These are phyloP conservation scores for Dendryphion nanum DNA, from an alignment of 2,329 filamentous ascomycete genomes.

Conservation along the genomic window DNA sequence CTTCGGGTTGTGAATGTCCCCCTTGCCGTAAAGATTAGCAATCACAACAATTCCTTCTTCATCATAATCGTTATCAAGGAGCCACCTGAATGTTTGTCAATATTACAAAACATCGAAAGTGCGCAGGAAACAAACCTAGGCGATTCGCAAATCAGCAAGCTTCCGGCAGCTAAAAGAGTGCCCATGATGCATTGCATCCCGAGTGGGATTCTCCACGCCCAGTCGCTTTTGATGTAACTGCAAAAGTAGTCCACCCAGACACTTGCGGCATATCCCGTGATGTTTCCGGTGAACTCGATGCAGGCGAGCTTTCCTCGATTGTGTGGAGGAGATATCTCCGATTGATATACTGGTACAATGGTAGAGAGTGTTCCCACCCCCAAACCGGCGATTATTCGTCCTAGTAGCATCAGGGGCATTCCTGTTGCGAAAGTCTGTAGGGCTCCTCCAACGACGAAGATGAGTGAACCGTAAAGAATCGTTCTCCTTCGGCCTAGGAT, in stretches of 20 bases:
- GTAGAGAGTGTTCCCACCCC: slow-evolving; percentile 52
- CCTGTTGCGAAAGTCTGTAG: slow-evolving; percentile 78
- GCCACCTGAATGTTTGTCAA: slow-evolving; percentile 64
- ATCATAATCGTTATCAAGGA: slow-evolving; percentile 95
- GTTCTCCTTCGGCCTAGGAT: slow-evolving; percentile 85
- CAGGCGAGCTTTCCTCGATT: slow-evolving; percentile 94
- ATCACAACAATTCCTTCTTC: slow-evolving; percentile 98
- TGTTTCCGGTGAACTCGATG: slow-evolving; percentile 97
- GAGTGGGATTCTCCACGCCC: slow-evolving; percentile 88
- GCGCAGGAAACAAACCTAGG: slow-evolving; percentile 63
- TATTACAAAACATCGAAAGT: slow-evolving; percentile 4
- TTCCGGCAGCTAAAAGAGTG: slow-evolving; percentile 76
- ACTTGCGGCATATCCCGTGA: slow-evolving; percentile 90
- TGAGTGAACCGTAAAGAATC: slow-evolving; percentile 87
- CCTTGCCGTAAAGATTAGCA: slow-evolving; percentile 92
- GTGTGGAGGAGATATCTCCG: slow-evolving; percentile 77
- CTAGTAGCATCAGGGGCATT: slow-evolving; percentile 79
- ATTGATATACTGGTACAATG: slow-evolving; percentile 55
- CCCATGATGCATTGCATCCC: slow-evolving; percentile 96
- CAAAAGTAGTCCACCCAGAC: slow-evolving; percentile 99
- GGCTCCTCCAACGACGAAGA: slow-evolving; percentile 82
- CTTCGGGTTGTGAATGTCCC: slow-evolving; percentile 90
- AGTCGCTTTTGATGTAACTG: slow-evolving; percentile 79
- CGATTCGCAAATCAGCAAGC: slow-evolving; percentile 92
- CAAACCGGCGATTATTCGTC: slow-evolving; percentile 51